Evolutionary conservation across 2,329 filamentous ascomycete species (phyloP).

Genomic region (Sporothrix globosa): DNA sequence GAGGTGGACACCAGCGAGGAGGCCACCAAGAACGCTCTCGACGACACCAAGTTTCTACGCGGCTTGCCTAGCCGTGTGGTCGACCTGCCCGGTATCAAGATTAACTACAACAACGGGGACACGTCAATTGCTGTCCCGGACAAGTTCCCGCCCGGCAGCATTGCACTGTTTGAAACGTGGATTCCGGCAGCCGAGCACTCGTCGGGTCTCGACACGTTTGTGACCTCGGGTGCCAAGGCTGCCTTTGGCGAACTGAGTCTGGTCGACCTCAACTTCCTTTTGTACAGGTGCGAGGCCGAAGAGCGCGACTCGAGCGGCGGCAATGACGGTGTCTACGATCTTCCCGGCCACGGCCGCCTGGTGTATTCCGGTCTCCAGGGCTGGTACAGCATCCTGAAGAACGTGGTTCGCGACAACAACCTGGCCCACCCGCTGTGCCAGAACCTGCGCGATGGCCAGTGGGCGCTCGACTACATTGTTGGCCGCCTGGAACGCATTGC

Average conservation of each 20-base stretch:
- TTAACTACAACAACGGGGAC: slow-evolving; percentile 72
- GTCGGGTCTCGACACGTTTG: slow-evolving; percentile 79
- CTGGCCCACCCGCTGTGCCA: slow-evolving; percentile 92
- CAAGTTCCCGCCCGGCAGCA: slow-evolving; percentile 88
- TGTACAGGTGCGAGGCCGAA: slow-evolving; percentile 91
- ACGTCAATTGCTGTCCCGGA: slow-evolving; percentile 80
- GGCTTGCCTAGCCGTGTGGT: slow-evolving; percentile 84
- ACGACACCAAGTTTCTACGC: slow-evolving; percentile 71
- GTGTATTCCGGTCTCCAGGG: slow-evolving; percentile 97
- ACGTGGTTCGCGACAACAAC: slow-evolving; percentile 85
- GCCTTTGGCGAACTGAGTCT: slow-evolving; percentile 77
- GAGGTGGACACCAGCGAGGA: slow-evolving; percentile 81
- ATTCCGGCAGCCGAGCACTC: slow-evolving; percentile 86
- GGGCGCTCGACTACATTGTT: slow-evolving; percentile 87
- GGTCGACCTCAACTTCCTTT: slow-evolving; percentile 84
- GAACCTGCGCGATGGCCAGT: slow-evolving; percentile 86
- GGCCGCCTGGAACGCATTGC: slow-evolving; percentile 75
- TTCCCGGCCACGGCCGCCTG: slow-evolving; percentile 80
- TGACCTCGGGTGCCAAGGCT: slow-evolving; percentile 76
- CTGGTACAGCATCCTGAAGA: slow-evolving; percentile 91
- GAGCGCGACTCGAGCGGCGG: slow-evolving; percentile 77
- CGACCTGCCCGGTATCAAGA: slow-evolving; percentile 71
- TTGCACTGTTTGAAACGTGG: slow-evolving; percentile 94
- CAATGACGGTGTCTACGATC: slow-evolving; percentile 82
- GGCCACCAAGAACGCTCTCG: slow-evolving; percentile 64